Evolutionary conservation across 306 rosid species (phyloP), one percentile per base, ranked within the genome.

Genomic region (Gastrolobium villosum): DNA sequence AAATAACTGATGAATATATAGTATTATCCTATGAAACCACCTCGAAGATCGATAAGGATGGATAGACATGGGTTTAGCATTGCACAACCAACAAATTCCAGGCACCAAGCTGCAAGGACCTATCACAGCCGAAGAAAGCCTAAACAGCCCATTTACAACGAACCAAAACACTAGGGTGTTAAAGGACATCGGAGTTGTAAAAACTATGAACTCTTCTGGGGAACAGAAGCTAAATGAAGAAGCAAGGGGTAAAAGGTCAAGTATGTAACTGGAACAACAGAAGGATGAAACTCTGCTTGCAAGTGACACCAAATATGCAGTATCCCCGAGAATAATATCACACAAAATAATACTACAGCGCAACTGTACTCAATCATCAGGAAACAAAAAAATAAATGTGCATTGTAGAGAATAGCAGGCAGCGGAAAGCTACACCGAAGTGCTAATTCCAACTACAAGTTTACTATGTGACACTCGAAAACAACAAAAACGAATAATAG

Each of bases 301-400:
- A 41, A 40, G 28, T 55, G 11, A 67, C 13, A 39, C 66, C 5
- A 1, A 39, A 39, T n/a, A 54, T 5, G 66, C 66, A 40, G 13
- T 30, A 72, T 20, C 8, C 65, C 39, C 10, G 28, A 15, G 10
- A 3, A 15, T 14, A 31, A n/a, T 3, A 5, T 7, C 40, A 20
- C 46, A 49, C 61, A 31, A 26, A 15, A 40, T 44, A 65, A 64
- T 40, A 57, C 81, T 40, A 52, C 66, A 76, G 31, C n/a, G 57
- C 55, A 65, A 40, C 59, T 28, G 15, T 10, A 5, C 40, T 7
- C 53, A 13, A 30, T 13, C 20, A 20, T 39, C 57, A 30, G 14
- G 10, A 7, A 26, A 31, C 43, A 50, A 1, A 44, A 10, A 30
- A 64, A 26, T 26, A 14, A 15, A 36, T 14, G 43, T 8, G 50